Evolutionary conservation across 768 basidiomycete species (phyloP), one percentile per base, ranked within the genome.

Genomic region (Naematelia encephala): DNA sequence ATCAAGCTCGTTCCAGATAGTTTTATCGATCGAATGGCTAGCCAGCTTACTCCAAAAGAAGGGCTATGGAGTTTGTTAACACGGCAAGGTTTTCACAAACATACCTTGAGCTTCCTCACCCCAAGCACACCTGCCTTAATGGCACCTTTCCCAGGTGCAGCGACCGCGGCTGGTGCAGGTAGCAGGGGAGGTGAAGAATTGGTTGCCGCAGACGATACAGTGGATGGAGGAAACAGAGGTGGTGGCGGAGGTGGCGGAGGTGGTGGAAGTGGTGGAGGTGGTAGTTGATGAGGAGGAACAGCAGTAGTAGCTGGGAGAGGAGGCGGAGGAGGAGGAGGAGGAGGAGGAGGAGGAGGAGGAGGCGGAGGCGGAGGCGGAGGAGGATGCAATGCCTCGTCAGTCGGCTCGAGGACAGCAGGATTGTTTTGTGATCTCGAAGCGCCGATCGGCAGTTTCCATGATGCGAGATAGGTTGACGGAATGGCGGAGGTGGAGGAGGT

Each of bases 11-110:
- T 29, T 81, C 90, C 90, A 97, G 10, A 97, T 81, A 0, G 88
- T 88, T 5, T 81, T 67, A 2, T 65, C 61, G 3, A 82, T 64
- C 4, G 78, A 70, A 5, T 80, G 64, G 12, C 71, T 73, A n/a
- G 81, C 78, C 3, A 92, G 61, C 66, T 94, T 93, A 63, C 85
- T 87, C 91, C 92, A 94, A 74, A 91, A 91, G 80, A 96, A 91
- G 1, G 92, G 89, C 75, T 88, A 50, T 1, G 11, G 0, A 29
- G 55, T 8, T 28, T 21, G 23, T 26, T 55, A 42, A 54, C 19
- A 39, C 43, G 13, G 12, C 23, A 29, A 10, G 39, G 34, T 39
- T 39, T 8, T 8, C 8, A 39, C 8, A 39, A 16, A 39, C 8
- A 39, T 39, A 39, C 34, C 34, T 39, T 39, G 34, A 39, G 46